A percentile compares a stretch with the other conserved stretches of the same genome.
phyloP scores from a whole-genome alignment of 2,329 filamentous ascomycete genomes.

The Metarhizium humberi region DNA sequence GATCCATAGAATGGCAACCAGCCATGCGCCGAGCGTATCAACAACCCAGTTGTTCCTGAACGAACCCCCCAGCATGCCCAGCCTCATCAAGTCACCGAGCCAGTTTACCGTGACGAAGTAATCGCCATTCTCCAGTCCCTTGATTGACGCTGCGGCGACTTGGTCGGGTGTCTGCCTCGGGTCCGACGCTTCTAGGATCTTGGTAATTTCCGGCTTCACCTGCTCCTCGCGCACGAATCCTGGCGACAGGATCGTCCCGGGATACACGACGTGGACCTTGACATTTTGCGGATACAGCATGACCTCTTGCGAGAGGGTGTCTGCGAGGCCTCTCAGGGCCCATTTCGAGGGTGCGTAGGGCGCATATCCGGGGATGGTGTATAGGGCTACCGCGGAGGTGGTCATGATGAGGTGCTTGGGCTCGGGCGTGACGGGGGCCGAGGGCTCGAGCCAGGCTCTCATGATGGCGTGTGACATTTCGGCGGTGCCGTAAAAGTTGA shows the following conservation, averaged over 20 bases:
- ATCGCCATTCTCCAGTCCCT: constrained; percentile 69
- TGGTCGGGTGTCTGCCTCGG: constrained; percentile 67
- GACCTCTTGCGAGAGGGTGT: constrained; percentile 75
- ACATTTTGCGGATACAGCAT: constrained; percentile 79
- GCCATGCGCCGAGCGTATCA: constrained; percentile 47
- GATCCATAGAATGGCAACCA: constrained; percentile 46
- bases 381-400: constrained; percentile 64
- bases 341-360: constrained; percentile 80
- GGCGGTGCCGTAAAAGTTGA: constrained; percentile 80
- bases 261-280: constrained; percentile 72
- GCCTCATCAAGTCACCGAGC: constrained; percentile 64
- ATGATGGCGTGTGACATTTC: constrained; percentile 80
- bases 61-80: constrained; percentile 43
- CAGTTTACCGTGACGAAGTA: constrained; percentile 71
- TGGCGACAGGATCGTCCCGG: constrained; percentile 71
- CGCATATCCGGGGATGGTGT: constrained; percentile 70
- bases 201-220: constrained; percentile 72
- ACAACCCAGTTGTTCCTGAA: constrained; percentile 49
- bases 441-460: constrained; percentile 58
- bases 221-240: constrained; percentile 68
- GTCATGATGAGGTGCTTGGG: constrained; percentile 83
- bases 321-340: constrained; percentile 73
- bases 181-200: constrained; percentile 73
- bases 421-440: constrained; percentile 31
- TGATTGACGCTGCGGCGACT: constrained; percentile 62